phyloP scores from a whole-genome alignment of 805 yeast species.

The Starmerella apis region DNA sequence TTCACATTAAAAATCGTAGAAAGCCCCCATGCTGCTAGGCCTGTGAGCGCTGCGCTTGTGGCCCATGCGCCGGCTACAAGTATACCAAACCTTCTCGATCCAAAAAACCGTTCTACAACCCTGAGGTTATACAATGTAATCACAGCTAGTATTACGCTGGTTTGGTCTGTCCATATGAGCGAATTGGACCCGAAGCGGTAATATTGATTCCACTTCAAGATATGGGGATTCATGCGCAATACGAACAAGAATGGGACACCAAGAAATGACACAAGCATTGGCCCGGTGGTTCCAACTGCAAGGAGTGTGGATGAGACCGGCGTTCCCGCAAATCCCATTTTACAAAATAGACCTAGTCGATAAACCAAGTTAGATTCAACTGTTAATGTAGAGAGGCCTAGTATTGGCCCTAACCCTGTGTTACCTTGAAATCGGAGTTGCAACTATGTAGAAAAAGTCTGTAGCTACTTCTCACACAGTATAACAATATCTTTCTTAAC shows the following conservation, averaged over 20 bases:
- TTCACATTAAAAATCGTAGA: background rate
- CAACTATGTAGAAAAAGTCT: no score
- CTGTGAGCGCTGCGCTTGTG: background rate
- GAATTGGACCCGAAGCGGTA: background rate
- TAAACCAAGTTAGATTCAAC: no score
- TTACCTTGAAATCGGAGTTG: no score
- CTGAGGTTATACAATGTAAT: background rate
- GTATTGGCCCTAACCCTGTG: background rate
- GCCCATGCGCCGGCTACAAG: background rate
- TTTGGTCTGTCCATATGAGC: background rate
- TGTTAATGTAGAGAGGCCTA: no score
- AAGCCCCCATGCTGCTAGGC: background rate
- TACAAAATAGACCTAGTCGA: background rate
- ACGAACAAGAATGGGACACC: background rate
- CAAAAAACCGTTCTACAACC: slow-evolving; percentile 2
- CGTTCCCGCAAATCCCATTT: background rate
- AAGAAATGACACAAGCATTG: background rate
- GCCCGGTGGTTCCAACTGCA: background rate
- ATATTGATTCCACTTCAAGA: background rate
- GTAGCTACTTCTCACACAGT: no score
- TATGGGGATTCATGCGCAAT: slow-evolving; percentile 1
- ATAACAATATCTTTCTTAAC: no score
- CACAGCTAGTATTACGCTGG: background rate
- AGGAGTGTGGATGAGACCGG: background rate
- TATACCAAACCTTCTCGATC: background rate